phyloP scores from a whole-genome alignment of 176 grass and related monocot genomes.

The Phoenix roebelenii region DNA sequence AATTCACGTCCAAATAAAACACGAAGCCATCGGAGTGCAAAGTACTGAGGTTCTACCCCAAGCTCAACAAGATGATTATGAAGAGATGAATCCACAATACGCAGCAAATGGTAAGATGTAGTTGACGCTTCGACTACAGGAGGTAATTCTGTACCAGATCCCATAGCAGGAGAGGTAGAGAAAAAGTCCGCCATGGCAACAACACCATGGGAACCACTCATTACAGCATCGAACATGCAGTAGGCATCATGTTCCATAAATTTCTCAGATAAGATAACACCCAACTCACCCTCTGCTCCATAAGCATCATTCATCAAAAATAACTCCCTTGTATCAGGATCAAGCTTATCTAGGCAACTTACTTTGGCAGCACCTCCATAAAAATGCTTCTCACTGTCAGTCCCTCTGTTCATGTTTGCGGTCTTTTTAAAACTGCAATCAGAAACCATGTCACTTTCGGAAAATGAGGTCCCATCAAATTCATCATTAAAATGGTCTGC shows the following conservation, averaged over 20 bases:
- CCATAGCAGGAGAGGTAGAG: conserved; percentile 46
- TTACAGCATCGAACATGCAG: conserved; percentile 92
- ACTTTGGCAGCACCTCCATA: conserved; percentile 31
- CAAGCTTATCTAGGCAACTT: conserved; percentile 51
- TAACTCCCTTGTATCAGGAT: conserved; percentile 63
- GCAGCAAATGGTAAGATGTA: conserved; percentile 75
- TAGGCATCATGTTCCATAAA: conserved; percentile 96
- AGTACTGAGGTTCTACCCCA: conserved; percentile 96
- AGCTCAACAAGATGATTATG: conserved; percentile 77
- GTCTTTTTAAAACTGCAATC: conserved; percentile 9
- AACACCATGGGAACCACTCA: conserved; percentile 62
- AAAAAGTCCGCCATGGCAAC: conserved; percentile 82
- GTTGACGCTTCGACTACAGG: conserved; percentile 77
- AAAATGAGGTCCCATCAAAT: conserved; percentile 49
- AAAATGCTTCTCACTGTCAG: conserved; percentile 27
- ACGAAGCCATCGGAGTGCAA: conserved; percentile 76
- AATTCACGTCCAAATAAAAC: conserved; percentile 95
- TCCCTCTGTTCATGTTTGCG: conserved; percentile 30
- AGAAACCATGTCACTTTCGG: conserved; percentile 31
- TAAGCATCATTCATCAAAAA: conserved; percentile 90
- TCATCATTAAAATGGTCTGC: conserved; percentile 68
- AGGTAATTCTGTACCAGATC: conserved; percentile 65
- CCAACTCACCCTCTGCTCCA: conserved; percentile 90
- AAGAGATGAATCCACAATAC: conserved; percentile 65
- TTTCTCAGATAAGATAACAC: conserved; percentile 90